Percentiles rank a stretch among this genome's conserved stretches.
These are phyloP conservation scores for Taiozyma sp. DNA, from an alignment of 1,139 yeast genomes.

Conservation along the genomic window DNA sequence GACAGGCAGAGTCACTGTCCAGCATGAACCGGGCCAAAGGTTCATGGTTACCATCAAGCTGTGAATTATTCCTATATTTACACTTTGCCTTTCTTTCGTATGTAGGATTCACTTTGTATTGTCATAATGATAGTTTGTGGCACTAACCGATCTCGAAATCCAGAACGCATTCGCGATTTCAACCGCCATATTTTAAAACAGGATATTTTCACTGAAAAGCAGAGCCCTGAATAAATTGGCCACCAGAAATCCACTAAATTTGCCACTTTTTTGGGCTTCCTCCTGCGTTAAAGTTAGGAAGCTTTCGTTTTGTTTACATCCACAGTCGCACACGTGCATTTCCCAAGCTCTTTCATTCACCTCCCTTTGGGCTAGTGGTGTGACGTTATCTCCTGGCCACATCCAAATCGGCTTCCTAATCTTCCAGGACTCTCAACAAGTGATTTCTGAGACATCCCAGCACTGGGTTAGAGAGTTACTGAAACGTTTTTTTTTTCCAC, in stretches of 20 bases:
- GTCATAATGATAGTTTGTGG: no score
- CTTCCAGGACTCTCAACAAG: neutral
- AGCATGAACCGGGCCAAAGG: conserved; percentile 19
- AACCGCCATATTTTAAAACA: neutral
- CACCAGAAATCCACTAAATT: neutral
- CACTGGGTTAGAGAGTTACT: neutral
- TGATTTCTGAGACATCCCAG: neutral
- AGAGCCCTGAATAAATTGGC: neutral
- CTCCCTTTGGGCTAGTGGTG: neutral
- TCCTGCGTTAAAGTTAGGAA: neutral
- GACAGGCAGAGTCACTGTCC: conserved; percentile 8
- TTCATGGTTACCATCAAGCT: conserved; percentile 21
- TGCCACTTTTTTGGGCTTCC: neutral
- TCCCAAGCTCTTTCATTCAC: no score
- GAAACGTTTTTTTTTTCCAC: neutral
- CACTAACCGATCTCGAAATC: no score
- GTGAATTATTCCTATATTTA: neutral
- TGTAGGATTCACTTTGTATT: no score
- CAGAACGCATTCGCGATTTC: no score
- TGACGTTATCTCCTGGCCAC: neutral
- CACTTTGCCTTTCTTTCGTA: no score
- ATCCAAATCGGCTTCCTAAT: neutral
- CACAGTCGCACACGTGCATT: neutral
- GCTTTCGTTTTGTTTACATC: neutral
- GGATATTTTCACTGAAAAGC: neutral